Conservation (phyloP, 1,284 basidiomycete genomes). For the Puccinia horiana region DNA sequence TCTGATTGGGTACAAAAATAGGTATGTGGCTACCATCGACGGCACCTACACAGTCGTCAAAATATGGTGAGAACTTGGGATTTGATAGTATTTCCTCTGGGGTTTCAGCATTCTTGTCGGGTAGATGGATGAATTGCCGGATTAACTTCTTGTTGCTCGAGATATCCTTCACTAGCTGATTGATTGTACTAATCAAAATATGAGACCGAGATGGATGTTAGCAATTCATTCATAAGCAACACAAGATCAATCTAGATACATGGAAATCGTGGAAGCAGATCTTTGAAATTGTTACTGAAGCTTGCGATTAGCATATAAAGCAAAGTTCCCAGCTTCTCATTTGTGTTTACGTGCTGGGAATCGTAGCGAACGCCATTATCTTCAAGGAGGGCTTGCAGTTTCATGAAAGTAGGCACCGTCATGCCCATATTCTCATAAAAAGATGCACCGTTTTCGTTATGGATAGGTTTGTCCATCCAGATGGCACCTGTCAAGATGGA, state of each 20-base stretch:
- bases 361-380: background rate
- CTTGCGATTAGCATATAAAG: conserved; percentile 3
- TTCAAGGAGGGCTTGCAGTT: background rate
- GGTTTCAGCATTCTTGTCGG: background rate
- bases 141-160: background rate
- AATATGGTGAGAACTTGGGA: background rate
- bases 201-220: background rate
- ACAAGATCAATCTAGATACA: background rate
- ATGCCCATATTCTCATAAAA: conserved; percentile 8
- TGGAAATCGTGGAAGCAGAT: background rate
- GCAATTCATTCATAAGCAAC: background rate
- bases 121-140: background rate
- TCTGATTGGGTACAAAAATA: background rate
- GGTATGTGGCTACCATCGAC: background rate
- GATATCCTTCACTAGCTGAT: conserved; percentile 9
- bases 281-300: background rate
- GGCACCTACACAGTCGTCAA: background rate
- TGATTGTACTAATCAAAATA: background rate
- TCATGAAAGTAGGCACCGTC: background rate
- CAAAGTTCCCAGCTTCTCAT: background rate
- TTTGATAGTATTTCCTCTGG: background rate
- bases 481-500: background rate
- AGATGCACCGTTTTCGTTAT: background rate
- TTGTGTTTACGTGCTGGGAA: background rate
- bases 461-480: background rate